These are phyloP conservation scores for Gossypium arboreum DNA, from an alignment of 345 rosid genomes.

Conservation along the genomic window DNA sequence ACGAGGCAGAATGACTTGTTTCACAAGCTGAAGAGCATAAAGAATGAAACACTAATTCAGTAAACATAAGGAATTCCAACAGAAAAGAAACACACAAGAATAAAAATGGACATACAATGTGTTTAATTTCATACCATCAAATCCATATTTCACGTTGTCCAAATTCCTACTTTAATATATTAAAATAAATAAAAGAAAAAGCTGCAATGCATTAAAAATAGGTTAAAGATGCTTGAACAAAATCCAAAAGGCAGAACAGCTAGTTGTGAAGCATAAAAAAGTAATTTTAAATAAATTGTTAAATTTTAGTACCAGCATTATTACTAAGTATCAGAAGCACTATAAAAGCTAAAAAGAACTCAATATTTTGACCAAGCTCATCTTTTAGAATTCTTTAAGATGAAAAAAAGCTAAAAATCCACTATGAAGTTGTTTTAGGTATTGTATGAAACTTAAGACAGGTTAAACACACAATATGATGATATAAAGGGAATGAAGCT, in stretches of 20 bases:
- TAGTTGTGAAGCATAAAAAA: not conserved
- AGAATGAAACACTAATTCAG: constrained; percentile 12
- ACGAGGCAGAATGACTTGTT: constrained; percentile 88
- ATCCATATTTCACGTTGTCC: not conserved
- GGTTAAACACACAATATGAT: not conserved
- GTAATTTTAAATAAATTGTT: not conserved
- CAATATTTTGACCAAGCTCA: not conserved
- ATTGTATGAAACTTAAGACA: not conserved
- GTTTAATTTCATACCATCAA: not conserved
- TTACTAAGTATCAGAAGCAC: not conserved
- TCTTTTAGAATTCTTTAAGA: not conserved
- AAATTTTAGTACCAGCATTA: not conserved
- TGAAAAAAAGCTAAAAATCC: not conserved
- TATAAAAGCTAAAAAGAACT: not conserved
- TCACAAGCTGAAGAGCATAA: constrained; percentile 62
- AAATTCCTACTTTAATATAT: not conserved
- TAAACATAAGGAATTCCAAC: not conserved
- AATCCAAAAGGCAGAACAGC: not conserved
- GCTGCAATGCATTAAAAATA: not conserved
- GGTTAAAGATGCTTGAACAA: not conserved
- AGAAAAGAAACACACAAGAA: constrained; percentile 1
- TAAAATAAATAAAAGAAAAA: not conserved
- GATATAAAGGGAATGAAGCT: not conserved
- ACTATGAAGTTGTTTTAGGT: not conserved
- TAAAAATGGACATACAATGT: not conserved